Conservation (phyloP, 1,284 basidiomycete species). For the Porphyrellus sp. region DNA sequence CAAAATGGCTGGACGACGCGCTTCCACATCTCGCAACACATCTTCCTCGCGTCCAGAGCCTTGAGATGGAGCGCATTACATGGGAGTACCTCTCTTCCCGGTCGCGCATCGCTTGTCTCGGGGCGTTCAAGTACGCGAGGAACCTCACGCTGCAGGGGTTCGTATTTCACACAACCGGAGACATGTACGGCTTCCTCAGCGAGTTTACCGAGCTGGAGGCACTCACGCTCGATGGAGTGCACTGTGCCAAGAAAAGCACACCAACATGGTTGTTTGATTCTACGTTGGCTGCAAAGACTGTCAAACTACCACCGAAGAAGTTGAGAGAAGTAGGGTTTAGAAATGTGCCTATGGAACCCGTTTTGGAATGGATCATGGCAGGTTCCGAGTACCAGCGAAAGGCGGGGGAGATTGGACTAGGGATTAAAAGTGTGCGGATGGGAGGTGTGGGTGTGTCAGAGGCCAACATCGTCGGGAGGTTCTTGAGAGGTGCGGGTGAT, state of each 20-base stretch:
- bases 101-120: constrained; percentile 29
- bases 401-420: constrained; percentile 3
- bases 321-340: constrained; percentile 31
- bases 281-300: constrained; percentile 2
- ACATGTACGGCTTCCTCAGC: constrained; percentile 31
- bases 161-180: constrained; percentile 26
- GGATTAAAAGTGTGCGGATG: constrained; percentile 28
- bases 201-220: constrained; percentile 29
- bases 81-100: constrained; percentile 34
- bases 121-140: constrained; percentile 22
- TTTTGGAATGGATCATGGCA: constrained; percentile 32
- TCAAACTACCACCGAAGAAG: constrained; percentile 20
- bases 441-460: constrained; percentile 30
- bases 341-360: constrained; percentile 16
- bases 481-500: constrained; percentile 22
- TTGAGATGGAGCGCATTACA: constrained; percentile 32
- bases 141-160: constrained; percentile 29
- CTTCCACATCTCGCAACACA: constrained; percentile 25
- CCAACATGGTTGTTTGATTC: constrained; percentile 9
- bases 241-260: constrained; percentile 22
- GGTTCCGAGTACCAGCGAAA: constrained; percentile 14
- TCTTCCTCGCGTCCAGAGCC: constrained; percentile 19
- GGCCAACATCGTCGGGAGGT: constrained; percentile 28
- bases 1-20: constrained; percentile 33
- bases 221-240: constrained; percentile 32